Base-by-base conservation (phyloP, 768 basidiomycete species). In the Podaxis pistillaris region DNA sequence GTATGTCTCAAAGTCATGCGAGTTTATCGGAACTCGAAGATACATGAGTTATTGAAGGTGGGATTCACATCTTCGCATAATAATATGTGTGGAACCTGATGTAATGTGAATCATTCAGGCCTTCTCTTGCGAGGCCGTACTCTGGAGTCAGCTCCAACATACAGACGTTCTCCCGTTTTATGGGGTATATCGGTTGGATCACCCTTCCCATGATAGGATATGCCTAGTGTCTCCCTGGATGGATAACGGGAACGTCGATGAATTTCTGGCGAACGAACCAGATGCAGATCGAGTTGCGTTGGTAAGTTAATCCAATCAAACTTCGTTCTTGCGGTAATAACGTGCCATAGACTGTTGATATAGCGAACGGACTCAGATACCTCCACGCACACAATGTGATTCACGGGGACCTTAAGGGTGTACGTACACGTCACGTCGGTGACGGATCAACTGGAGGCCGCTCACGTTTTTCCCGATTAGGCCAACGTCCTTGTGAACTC, bases 361-460 rank as follows among this genome's bases (percentile, higher is more conserved):
- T 70, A 22, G 61, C 66, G 4, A 22, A 51, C 5, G 69, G 69
- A n/a, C 44, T 70, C 19, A 36, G 30, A 19, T 68, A 67, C 59
- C 62, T 70, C 0, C 69, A 70, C 33, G 58, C 53, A 4, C 28
- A 63, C 24, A 51, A 60, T 19, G 51, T 70, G 12, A 36, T 67
- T 13, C 67, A 70, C 38, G 69, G 69, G 4, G 69, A 70, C 36
- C 65, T 70, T 19, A 68, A 68, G 57, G 69, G 69, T 22, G 69
- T 70, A 58, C 26, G 66, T 44, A 33, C 24, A 28, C 15, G 30
- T 58, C 24, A 22, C 15, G 2, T 6, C 12, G 28, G n/a, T 26
- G 36, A 7, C 6, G 15, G 24, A 28, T 24, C 54, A 7, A 26
- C 40, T 24, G 30, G 47, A 26, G 41, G 44, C 12, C 5, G 2